Evolutionary conservation across 2,329 filamentous ascomycete genomes (phyloP), one percentile per base, ranked within the genome.

Genomic region (Alternaria longipes): DNA sequence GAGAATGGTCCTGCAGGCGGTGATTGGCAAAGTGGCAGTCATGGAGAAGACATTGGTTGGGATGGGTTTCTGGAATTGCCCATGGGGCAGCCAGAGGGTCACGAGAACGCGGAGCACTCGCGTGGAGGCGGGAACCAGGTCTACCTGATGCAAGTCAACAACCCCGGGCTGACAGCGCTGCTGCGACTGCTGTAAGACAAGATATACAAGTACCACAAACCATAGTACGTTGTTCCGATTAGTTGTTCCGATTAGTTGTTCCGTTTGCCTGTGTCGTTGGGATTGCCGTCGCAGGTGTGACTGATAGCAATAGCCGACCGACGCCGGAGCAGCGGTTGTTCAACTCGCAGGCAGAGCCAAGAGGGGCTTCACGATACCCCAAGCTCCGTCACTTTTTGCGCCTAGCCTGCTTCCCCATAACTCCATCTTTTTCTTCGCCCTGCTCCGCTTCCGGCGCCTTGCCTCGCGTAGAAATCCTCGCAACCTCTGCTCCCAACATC

Each of bases 61-160:
- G 47, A 60, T 65, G 59, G 51, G 40, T n/a, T 53, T 64, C 51
- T 65, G 54, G 47, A 45, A 47, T 54, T 50, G 32, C 20, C 51
- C 64, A 69, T 69, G 63, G 52, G 54, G 49, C 36, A 28, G 54
- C 42, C 32, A 34, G 49, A 24, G 53, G 63, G 66, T 69, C 65
- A 73, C 68, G 65, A 68, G 72, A 52, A 26, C 46, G 36, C 36
- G 41, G 40, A 36, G 49, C 16, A 26, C 34, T n/a, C 34, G n/a
- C 67, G 69, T 70, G 68, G 66, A 63, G 52, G 56, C 58, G 58
- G 59, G 47, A 54, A 16, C 52, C 41, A 56, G 42, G 26, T 34
- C 20, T 34, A 18, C n/a, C 54, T 46, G 22, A 74, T 73, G 71
- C 73, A 66, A 70, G 71, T 73, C 73, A 74, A 65, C 70, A 71